Conservation (phyloP, 208 protist species). For the Vickermania ingenoplastis region DNA sequence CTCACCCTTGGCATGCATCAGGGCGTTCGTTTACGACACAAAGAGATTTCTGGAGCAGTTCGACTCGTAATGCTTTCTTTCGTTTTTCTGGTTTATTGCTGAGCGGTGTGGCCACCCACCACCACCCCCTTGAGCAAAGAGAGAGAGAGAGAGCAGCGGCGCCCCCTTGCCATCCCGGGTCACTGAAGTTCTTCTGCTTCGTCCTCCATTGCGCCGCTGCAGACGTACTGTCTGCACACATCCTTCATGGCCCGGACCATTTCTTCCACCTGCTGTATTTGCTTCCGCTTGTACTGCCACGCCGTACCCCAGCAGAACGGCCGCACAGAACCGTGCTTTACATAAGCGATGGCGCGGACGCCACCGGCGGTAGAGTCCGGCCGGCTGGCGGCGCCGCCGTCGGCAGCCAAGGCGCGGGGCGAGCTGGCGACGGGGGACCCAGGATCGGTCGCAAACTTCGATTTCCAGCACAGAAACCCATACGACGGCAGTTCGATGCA, state of each 20-base stretch:
- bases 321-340: background rate
- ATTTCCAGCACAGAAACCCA: background rate
- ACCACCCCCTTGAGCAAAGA: no score
- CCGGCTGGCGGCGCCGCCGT: background rate
- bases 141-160: no score
- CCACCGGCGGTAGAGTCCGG: background rate
- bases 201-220: background rate
- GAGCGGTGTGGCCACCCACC: no score
- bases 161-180: no score
- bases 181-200: no score
- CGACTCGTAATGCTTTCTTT: no score
- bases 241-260: background rate
- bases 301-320: background rate
- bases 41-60: no score
- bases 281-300: background rate
- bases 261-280: background rate
- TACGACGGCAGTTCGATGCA: background rate
- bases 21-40: no score
- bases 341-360: background rate
- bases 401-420: background rate
- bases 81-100: no score
- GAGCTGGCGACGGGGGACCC: background rate
- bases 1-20: no score
- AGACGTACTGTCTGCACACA: background rate
- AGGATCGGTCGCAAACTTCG: background rate